Base-by-base conservation (phyloP, 1,284 basidiomycete genomes). In the Coriolopsis trogii region DNA sequence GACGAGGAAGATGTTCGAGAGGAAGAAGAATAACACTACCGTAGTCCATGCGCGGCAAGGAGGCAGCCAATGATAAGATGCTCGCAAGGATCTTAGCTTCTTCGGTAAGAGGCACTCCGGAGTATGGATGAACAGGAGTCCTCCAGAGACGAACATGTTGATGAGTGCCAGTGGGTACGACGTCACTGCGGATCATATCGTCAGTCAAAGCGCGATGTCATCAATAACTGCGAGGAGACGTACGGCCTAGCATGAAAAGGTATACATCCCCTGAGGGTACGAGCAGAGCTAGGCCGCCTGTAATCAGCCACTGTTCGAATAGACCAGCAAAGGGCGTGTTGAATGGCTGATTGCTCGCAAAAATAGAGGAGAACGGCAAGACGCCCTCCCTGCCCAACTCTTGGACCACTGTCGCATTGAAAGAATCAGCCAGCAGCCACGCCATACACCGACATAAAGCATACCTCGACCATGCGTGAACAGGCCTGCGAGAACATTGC, bases 261-360 rank as follows among this genome's bases (percentile, higher is more conserved):
- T 86, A 89, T 0, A 83, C 83, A 59, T 89, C 87, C 1, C 86
- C 84, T 0, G 83, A 75, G 1, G 85, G 86, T 0, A 82, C 73
- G 1, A 72, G 69, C 6, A 79, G 59, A 40, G 82, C 69, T 39
- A 83, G 69, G 3, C 73, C 60, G 12, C 75, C 73, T 0, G 81
- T 84, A n/a, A 82, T 60, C 12, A 79, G 18, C 61, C 79, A 86
- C 58, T 86, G 82, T 0, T 73, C 71, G 37, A 79, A 76, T 8
- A 88, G 68, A 0, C 82, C 86, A 0, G 78, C 71, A 2, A 87
- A 65, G 0, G 86, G 86, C 0, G 84, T 75, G 47, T 75, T 69
- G 65, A 84, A 86, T 0, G 84, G 85, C 59, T 80, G 80, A 66
- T 79, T 86, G 66, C 80, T 84, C 0, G 84, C 81, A 51, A 86